phyloP scores from a whole-genome alignment of 257 asterid genomes.

The Nicotiana attenuata region DNA sequence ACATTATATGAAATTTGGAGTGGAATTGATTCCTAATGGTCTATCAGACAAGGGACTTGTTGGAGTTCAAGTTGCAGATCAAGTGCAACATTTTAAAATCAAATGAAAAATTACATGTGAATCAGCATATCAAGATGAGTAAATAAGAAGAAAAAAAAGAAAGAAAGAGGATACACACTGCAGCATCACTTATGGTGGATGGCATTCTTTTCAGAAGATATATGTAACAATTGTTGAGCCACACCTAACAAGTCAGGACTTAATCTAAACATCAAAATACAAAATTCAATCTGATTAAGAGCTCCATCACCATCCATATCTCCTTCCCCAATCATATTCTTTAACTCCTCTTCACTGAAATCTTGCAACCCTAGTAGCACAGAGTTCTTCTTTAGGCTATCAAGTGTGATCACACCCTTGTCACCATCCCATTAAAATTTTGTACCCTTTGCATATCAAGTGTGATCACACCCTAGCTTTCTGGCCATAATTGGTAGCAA shows the following conservation, averaged over 20 bases:
- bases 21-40: no score
- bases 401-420: conserved; percentile 13
- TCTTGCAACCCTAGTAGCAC: conserved; percentile 20
- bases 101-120: background rate
- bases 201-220: background rate
- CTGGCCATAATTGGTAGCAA: conserved; percentile 15
- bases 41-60: no score
- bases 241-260: conserved; percentile 15
- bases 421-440: conserved; percentile 13
- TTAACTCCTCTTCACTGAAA: conserved; percentile 13
- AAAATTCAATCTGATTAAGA: conserved; percentile 20
- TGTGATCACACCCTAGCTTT: conserved; percentile 16
- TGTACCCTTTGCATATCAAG: conserved; percentile 19
- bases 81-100: no score
- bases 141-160: background rate
- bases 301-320: conserved; percentile 23
- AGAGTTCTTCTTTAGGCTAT: conserved; percentile 22
- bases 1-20: no score
- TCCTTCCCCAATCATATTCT: conserved; percentile 16
- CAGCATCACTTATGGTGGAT: background rate
- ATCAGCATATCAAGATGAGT: background rate
- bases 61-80: no score
- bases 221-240: conserved; percentile 9
- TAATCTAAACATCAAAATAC: conserved; percentile 28
- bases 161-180: background rate